Conservation (phyloP, 2,329 filamentous ascomycete species). For the Alternaria gaisen region DNA sequence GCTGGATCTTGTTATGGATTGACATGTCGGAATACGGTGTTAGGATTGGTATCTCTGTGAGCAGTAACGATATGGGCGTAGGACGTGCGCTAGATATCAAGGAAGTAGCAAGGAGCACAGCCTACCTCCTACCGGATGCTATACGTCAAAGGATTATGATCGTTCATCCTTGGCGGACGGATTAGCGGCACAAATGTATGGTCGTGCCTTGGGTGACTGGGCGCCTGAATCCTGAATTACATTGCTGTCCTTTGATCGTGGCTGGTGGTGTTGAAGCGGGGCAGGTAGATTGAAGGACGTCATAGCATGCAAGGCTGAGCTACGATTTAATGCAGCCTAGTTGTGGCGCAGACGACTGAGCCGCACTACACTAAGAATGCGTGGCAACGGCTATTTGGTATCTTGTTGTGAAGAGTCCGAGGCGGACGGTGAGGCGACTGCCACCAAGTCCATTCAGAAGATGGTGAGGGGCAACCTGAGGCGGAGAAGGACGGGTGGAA, state of each 20-base stretch:
- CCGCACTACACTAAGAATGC: not conserved
- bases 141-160: not conserved
- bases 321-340: conserved; percentile 1
- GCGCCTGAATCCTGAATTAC: conserved; percentile 18
- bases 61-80: not conserved
- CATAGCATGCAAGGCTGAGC: conserved; percentile 15
- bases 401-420: not conserved
- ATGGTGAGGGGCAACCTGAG: not conserved
- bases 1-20: conserved; percentile 36
- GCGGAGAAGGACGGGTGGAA: conserved; percentile 9
- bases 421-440: not conserved
- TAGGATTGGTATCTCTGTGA: not conserved
- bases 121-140: conserved; percentile 1
- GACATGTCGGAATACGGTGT: conserved; percentile 23
- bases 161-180: conserved; percentile 23
- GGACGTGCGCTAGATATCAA: not conserved
- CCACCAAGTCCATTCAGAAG: not conserved
- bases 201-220: conserved; percentile 19
- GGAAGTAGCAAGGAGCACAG: conserved; percentile 4
- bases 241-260: not conserved
- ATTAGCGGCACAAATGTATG: conserved; percentile 4
- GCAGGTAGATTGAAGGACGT: conserved; percentile 4
- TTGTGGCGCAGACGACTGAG: conserved; percentile 14
- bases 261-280: conserved; percentile 12
- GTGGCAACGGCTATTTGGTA: conserved; percentile 6